These are phyloP conservation scores for Serendipita sp. DNA, from an alignment of 1,284 basidiomycete genomes.

Conservation along the genomic window DNA sequence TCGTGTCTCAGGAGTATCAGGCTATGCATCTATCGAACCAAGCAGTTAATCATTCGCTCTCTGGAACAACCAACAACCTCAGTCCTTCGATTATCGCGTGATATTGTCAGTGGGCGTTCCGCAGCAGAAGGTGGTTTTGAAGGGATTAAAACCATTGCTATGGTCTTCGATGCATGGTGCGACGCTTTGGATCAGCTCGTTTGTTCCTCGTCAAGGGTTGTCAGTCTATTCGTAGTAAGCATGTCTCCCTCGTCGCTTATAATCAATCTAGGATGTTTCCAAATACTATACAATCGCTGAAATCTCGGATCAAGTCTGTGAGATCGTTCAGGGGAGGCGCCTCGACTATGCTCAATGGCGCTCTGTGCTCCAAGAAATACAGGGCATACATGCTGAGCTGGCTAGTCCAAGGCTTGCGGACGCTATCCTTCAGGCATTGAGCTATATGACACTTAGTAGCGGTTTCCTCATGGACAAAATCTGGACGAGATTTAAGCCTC, in stretches of 20 bases:
- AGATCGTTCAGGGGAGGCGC: background rate
- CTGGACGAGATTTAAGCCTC: background rate
- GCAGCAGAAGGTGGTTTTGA: background rate
- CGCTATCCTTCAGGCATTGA: background rate
- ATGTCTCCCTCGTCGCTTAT: background rate
- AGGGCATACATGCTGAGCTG: background rate
- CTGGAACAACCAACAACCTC: background rate
- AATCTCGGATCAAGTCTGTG: background rate
- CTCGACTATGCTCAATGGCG: conserved; percentile 1
- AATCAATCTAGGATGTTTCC: conserved; percentile 1
- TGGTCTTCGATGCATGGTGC: background rate
- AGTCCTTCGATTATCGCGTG: background rate
- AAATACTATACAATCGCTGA: background rate
- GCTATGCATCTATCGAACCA: background rate
- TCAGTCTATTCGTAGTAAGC: background rate
- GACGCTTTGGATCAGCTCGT: background rate
- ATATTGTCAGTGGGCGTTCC: background rate
- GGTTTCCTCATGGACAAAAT: conserved; percentile 1
- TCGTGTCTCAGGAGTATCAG: background rate
- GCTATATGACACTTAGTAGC: background rate
- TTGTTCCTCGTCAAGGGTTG: background rate
- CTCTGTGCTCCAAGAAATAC: background rate
- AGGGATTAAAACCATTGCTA: background rate
- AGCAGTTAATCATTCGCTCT: background rate
- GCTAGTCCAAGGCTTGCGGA: background rate